These are phyloP conservation scores for Phylloporus sp. DNA, from an alignment of 768 basidiomycete genomes.

Conservation along the genomic window DNA sequence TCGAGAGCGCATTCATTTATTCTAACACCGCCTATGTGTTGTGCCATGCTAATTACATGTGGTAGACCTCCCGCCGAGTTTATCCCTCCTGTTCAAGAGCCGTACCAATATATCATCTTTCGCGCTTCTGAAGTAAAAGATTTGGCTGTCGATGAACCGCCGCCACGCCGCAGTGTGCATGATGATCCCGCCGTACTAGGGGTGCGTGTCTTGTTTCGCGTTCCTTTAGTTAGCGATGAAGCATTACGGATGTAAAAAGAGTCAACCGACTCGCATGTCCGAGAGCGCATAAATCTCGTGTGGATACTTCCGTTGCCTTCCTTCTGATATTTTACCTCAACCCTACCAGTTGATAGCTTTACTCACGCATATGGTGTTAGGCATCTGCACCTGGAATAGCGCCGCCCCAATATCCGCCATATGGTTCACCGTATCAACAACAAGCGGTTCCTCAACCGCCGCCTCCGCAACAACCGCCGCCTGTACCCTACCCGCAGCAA, in stretches of 20 bases:
- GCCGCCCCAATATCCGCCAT: constrained; percentile 29
- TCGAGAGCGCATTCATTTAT: constrained; percentile 42
- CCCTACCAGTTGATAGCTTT: background rate
- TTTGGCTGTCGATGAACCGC: constrained; percentile 73
- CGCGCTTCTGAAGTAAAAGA: constrained; percentile 89
- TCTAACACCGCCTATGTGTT: constrained; percentile 32
- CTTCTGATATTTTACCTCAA: constrained; percentile 37
- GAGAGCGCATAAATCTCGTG: constrained; percentile 45
- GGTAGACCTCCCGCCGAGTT: constrained; percentile 68
- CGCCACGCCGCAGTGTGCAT: constrained; percentile 59
- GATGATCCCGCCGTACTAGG: constrained; percentile 85
- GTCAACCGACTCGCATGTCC: constrained; percentile 32
- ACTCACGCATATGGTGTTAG: constrained; percentile 28
- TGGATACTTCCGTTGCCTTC: constrained; percentile 62
- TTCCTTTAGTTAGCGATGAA: constrained; percentile 32
- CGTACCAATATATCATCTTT: constrained; percentile 89
- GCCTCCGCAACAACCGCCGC: constrained; percentile 29
- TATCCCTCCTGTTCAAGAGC: constrained; percentile 78
- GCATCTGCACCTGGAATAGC: constrained; percentile 45
- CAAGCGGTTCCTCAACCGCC: constrained; percentile 30
- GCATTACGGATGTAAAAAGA: constrained; percentile 44
- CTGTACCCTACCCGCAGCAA: constrained; percentile 27
- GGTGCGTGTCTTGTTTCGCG: constrained; percentile 45
- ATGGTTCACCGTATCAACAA: constrained; percentile 30
- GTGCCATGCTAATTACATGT: constrained; percentile 25